Evolutionary conservation across 1,139 yeast species (phyloP), one percentile per base, ranked within the genome.

Genomic region (Arxiozyma bovina): DNA sequence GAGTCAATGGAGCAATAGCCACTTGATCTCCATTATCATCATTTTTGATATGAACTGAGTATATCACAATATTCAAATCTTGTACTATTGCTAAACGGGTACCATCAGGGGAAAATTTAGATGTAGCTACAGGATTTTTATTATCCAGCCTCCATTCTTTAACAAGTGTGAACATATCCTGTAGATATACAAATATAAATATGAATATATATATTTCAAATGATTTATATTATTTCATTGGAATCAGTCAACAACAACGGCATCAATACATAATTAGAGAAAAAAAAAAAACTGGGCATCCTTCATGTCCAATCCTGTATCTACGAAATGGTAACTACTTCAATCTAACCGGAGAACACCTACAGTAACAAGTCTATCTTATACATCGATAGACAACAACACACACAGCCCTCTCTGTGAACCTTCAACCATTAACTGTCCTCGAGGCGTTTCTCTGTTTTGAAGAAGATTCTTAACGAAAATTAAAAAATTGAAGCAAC

Each of bases 31-130:
- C n/a, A 34, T 12, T 12, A 47, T 11, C 23, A 3, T n/a, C 11
- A 15, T 22, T 4, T 11, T 18, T 17, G 23, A 20, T 11, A 11
- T n/a, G 27, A n/a, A 48, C 23, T 42, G 49, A 30, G 21, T 78
- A 81, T 15, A 83, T 63, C 54, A 71, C 70, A 54, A 82, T 72
- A 17, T 75, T 64, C 22, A 69, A 65, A 59, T 76, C 80, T 43
- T 78, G 70, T 4, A 79, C 75, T 47, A 81, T 74, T 1, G 96
- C 96, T n/a, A 87, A 63, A 27, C 63, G 70, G 30, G 63, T 58
- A 0, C 87, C 88, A 68, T 86, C 77, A 4, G 93, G 91, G 21
- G 90, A 82, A 50, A 87, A 73, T 63, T 81, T 81, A 48, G 81
- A 78, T 18, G 77, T 68, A 1, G 83, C 80, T 67, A 59, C 41